Base-by-base conservation (phyloP, 2,329 filamentous ascomycete genomes). In the Diaporthe vexans region DNA sequence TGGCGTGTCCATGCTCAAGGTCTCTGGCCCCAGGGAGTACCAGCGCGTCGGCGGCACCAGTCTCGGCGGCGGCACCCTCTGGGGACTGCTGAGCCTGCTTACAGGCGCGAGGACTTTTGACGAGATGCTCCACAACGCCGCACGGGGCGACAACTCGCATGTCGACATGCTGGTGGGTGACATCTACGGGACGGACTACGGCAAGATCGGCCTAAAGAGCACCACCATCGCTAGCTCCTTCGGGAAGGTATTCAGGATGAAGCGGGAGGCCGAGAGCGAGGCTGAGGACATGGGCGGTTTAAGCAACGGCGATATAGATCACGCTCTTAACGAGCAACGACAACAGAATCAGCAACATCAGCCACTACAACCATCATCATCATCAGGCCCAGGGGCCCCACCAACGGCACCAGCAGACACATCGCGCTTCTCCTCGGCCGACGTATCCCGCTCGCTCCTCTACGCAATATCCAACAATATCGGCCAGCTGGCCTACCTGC, bases 381-480 rank as follows among this genome's bases (percentile, higher is more conserved):
- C 82, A 77, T 68, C 78, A 78, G 35, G 33, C 21, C 10, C 68
- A 13, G 24, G 81, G 85, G 11, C n/a, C 4, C 19, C 48, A 4
- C 3, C 65, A 77, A 70, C 78, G 77, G 58, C 77, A 82, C 52
- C 58, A 2, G 72, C 61, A 43, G 61, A 72, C 46, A 67, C 68
- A 26, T 67, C 74, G 4, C 87, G 89, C 74, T 98, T 98, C 84
- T 91, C 90, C 24, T 88, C 91, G 48, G 92, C 95, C 81, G 97
- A 99, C 83, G 94, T 99, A 77, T 97, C 94, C 33, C 89, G 96
- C 43, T 98, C 95, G 61, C 88, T 99, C 24, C 90, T 99, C 0
- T 99, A 98, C 84, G 97, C 97, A 33, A 95, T 98, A 78, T 96
- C 94, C 82, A 98, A 98, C 86, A 98, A 98, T 84, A 98, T 98